phyloP scores from a whole-genome alignment of 768 basidiomycete genomes.

The Trametes sanguinea region DNA sequence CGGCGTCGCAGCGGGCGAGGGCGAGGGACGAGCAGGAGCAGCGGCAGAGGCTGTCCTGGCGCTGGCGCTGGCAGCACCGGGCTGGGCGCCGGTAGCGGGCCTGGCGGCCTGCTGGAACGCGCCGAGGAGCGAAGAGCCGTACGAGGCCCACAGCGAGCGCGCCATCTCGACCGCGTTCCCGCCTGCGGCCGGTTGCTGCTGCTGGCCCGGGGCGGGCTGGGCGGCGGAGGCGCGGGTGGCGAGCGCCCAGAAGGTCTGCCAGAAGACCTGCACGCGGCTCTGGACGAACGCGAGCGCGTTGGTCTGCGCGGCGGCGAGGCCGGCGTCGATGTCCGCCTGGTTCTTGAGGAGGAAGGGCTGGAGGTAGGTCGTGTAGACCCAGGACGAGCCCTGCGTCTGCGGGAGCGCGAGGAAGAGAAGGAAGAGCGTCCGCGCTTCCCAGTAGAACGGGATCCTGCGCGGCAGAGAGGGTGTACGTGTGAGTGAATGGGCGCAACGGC shows the following conservation, averaged over 20 bases:
- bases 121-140: conserved; percentile 42
- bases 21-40: neutral
- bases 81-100: conserved; percentile 14
- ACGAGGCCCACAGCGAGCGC: conserved; percentile 37
- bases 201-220: conserved; percentile 9
- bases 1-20: conserved; percentile 7
- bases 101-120: conserved; percentile 24
- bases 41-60: neutral
- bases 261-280: conserved; percentile 48
- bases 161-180: conserved; percentile 29
- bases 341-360: conserved; percentile 62
- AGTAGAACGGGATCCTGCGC: conserved; percentile 73
- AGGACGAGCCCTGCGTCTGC: conserved; percentile 73
- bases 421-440: conserved; percentile 70
- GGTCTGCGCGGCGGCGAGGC: conserved; percentile 54
- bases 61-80: neutral
- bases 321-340: conserved; percentile 60
- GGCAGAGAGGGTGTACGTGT: neutral
- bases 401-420: conserved; percentile 69
- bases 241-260: conserved; percentile 47
- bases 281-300: conserved; percentile 59
- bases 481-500: neutral
- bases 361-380: conserved; percentile 60
- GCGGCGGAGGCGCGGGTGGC: conserved; percentile 43
- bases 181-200: conserved; percentile 20